Base-by-base conservation (phyloP, 768 basidiomycete genomes). In the Leccinum obscurum region DNA sequence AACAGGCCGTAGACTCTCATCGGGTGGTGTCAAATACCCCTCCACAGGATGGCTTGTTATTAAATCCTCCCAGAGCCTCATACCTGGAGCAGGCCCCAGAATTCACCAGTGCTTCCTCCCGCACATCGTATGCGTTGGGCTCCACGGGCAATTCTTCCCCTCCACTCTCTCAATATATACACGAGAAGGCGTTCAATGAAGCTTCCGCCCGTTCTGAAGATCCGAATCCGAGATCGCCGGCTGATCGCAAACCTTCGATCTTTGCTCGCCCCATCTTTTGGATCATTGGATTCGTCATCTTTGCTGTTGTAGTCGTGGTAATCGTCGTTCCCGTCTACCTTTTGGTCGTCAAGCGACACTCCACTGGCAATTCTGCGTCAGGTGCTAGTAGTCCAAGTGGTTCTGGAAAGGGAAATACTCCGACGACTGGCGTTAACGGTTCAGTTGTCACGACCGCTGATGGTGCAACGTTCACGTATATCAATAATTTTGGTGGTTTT, bases 381-480 rank as follows among this genome's bases (percentile, higher is more conserved):
- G 9, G 39, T 4, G 44, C 46, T 9, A 13, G 39, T 6, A 34
- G 55, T 13, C 3, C 34, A 11, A 26, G 52, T 35, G 41, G 66
- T 28, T 39, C 62, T 55, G 64, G 60, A 35, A 56, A 53, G 56
- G 64, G 60, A 41, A 54, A 52, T 4, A 46, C 13, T 30, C 24
- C 34, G 15, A 75, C 66, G 14, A 67, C 78, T 3, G 93, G 93
- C 13, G 83, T 84, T 17, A 85, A 90, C 68, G 92, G 92, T 10
- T 89, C 87, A 30, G 77, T 78, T 5, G 75, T 93, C 55, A 84
- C 80, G 8, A 77, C 79, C 20, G 84, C 81, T 3, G 82, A 93
- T 68, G 94, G 93, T 1, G 75, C 83, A 1, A 85, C 81, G 1
- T 90, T 94, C 74, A 84, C 80, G 3, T 95, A 96, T 72, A 78